Percentiles rank a stretch among this genome's conserved stretches.
Evolutionary conservation across 331 rosid species (phyloP).

Genomic region (Malus hybrid): DNA sequence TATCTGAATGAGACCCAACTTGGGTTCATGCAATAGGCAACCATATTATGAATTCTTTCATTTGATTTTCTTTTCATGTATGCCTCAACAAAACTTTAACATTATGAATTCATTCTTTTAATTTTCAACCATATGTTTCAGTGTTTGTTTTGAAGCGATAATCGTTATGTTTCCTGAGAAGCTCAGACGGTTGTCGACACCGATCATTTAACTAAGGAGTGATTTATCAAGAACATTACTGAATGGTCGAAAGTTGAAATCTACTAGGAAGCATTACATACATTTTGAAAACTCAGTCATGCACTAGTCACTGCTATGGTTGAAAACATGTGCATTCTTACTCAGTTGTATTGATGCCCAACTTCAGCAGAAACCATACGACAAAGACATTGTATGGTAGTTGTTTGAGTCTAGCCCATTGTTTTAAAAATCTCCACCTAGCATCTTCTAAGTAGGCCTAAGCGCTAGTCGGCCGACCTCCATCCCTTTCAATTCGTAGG

Average conservation of each 20-base stretch:
- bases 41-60: neutral
- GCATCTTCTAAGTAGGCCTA: too few species aligned
- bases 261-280: neutral
- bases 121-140: neutral
- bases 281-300: neutral
- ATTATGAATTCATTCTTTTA: neutral
- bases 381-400: too few species aligned
- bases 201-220: too few species aligned
- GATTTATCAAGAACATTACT: neutral
- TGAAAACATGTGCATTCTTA: neutral
- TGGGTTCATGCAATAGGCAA: slow-evolving; percentile 7
- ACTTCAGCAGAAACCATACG: too few species aligned
- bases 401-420: too few species aligned
- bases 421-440: too few species aligned
- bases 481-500: too few species aligned
- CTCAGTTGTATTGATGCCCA: too few species aligned
- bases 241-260: neutral
- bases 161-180: too few species aligned
- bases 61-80: neutral
- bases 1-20: neutral
- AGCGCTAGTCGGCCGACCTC: too few species aligned
- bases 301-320: neutral
- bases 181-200: too few species aligned
- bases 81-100: neutral
- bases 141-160: neutral